Evolutionary conservation across 2,329 filamentous ascomycete genomes (phyloP).

Genomic region (Fusarium scirpi): DNA sequence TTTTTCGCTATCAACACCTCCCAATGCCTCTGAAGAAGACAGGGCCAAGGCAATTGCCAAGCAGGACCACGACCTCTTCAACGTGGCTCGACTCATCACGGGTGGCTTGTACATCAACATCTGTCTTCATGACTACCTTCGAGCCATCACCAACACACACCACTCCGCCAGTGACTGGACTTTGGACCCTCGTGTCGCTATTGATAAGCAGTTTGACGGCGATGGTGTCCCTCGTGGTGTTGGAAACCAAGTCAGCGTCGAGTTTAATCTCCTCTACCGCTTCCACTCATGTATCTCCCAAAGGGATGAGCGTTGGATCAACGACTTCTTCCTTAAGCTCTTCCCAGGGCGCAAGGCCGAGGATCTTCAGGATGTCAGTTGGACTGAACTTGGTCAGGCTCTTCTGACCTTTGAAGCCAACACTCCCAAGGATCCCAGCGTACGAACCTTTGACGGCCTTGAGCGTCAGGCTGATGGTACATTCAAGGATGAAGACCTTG

Average conservation of each 20-base stretch:
- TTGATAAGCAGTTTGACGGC: slow-evolving; percentile 57
- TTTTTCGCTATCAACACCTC: slow-evolving; percentile 54
- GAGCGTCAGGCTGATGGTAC: slow-evolving; percentile 62
- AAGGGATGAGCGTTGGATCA: slow-evolving; percentile 72
- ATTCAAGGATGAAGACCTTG: slow-evolving; percentile 70
- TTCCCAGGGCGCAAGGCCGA: slow-evolving; percentile 50
- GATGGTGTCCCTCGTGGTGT: slow-evolving; percentile 65
- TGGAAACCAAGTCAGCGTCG: slow-evolving; percentile 75
- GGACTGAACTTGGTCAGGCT: slow-evolving; percentile 39
- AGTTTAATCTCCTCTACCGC: slow-evolving; percentile 76
- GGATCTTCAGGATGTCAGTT: slow-evolving; percentile 53
- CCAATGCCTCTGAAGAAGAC: slow-evolving; percentile 40
- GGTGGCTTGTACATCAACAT: slow-evolving; percentile 69
- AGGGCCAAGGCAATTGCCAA: slow-evolving; percentile 54
- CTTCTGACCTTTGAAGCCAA: slow-evolving; percentile 32
- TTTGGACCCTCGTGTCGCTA: slow-evolving; percentile 71
- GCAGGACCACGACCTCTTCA: slow-evolving; percentile 66
- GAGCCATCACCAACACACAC: slow-evolving; percentile 71
- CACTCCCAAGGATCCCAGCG: slow-evolving; percentile 55
- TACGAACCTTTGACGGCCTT: slow-evolving; percentile 62
- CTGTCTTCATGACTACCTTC: slow-evolving; percentile 68
- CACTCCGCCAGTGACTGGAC: slow-evolving; percentile 70
- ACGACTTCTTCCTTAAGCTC: slow-evolving; percentile 59
- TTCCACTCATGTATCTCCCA: slow-evolving; percentile 73
- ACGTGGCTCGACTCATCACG: slow-evolving; percentile 59